Evolutionary conservation across 768 basidiomycete genomes (phyloP), one percentile per base, ranked within the genome.

Genomic region (Pisolithus albus): DNA sequence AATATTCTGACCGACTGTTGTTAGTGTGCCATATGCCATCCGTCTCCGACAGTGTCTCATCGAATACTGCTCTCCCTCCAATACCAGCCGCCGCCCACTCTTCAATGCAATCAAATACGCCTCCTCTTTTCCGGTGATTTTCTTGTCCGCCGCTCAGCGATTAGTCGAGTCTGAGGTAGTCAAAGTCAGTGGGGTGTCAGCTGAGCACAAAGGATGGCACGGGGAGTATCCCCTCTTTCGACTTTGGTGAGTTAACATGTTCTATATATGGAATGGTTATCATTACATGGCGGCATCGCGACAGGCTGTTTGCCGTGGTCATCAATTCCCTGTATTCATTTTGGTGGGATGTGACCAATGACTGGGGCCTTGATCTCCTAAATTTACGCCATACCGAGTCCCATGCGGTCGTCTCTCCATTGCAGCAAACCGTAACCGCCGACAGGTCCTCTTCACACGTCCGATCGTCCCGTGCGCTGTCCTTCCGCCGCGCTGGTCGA

Each of bases 311-410:
- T 42, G 80, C 85, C 9, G 93, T 91, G 21, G 76, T 80, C 34
- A 66, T 95, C 61, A 98, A 98, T 68, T 95, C 94, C 3, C 66
- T 88, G 28, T 99, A 92, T 68, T 94, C 93, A 3, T 98, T 95
- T 67, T 99, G 92, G 90, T 99, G 96, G 96, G 96, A 98, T 69
- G 79, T 98, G 40, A 92, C 91, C 45, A 90, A 95, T 65, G 96
- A 99, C 65, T 99, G 95, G 94, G 96, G 96, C 5, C 75, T 99
- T 50, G 80, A 83, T 42, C 70, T 97, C 40, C 71, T 98, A 52
- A 76, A 75, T 49, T 55, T 64, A 28, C 58, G 62, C 36, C 54
- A 65, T 51, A 54, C 64, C 59, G 21, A 54, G 49, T 52, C 64
- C 63, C 46, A 57, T 54, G 72, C 71, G 26, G 67, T 77, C 42